phyloP scores from a whole-genome alignment of 257 asterid genomes.

The Cinchona pubescens region DNA sequence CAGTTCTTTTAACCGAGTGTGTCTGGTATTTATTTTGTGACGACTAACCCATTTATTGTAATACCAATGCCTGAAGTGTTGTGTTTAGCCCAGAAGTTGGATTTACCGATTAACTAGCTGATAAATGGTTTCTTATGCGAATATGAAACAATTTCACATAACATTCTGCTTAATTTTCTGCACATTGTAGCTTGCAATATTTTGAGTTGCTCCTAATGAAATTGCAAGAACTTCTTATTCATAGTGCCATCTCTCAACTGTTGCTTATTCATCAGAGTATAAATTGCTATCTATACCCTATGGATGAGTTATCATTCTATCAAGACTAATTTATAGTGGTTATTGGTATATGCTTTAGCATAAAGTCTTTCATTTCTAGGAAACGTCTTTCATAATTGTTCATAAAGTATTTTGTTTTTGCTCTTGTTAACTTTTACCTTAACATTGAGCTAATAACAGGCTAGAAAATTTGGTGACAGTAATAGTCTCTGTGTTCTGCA shows the following conservation, averaged over 20 bases:
- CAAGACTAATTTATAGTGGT: not conserved
- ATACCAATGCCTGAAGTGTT: not conserved
- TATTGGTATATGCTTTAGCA: not conserved
- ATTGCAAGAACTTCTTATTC: not conserved
- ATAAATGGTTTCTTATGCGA: not conserved
- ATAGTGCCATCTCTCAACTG: not conserved
- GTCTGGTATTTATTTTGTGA: not conserved
- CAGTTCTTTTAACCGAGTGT: not conserved
- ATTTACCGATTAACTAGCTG: not conserved
- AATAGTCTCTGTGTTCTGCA: not conserved
- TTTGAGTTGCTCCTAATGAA: not conserved
- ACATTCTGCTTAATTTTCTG: not conserved
- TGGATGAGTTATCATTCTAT: too few relatives aligned
- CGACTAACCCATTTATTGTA: not conserved
- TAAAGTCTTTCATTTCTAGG: not conserved
- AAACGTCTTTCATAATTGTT: not conserved
- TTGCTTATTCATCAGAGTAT: not conserved
- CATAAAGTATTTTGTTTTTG: not conserved
- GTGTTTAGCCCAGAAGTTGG: not conserved
- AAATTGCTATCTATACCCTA: not conserved
- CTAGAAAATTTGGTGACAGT: not conserved
- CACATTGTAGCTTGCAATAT: not conserved
- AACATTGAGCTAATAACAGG: not conserved
- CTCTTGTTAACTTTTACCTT: not conserved
- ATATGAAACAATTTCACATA: too few relatives aligned